phyloP scores from a whole-genome alignment of 2,329 filamentous ascomycete species.

The Alternaria panax region DNA sequence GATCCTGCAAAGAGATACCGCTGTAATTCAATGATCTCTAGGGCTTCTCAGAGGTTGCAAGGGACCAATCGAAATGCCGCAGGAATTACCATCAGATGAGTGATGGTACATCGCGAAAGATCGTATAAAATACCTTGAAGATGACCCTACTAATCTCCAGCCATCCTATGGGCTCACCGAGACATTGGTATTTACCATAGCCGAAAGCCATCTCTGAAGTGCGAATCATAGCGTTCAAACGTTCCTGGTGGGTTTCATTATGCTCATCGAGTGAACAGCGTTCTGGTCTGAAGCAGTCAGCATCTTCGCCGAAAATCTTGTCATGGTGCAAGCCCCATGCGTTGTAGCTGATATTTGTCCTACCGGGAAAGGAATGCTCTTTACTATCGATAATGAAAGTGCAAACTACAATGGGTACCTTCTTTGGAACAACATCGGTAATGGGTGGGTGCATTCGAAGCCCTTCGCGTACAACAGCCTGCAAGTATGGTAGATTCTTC shows the following conservation, averaged over 20 bases:
- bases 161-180: constrained; percentile 42
- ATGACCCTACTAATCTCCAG: constrained; percentile 39
- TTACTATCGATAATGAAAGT: constrained; percentile 27
- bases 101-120: not conserved
- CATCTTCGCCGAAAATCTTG: constrained; percentile 48
- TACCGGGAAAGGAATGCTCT: constrained; percentile 34
- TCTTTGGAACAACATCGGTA: constrained; percentile 35
- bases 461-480: constrained; percentile 57
- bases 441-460: constrained; percentile 51
- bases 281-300: constrained; percentile 56
- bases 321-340: constrained; percentile 30
- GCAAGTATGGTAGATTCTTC: constrained; percentile 51
- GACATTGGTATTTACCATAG: constrained; percentile 42
- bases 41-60: constrained; percentile 28
- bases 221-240: constrained; percentile 32
- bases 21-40: constrained; percentile 29
- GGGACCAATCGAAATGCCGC: constrained; percentile 35
- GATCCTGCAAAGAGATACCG: constrained; percentile 30
- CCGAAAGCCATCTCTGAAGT: constrained; percentile 43
- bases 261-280: constrained; percentile 52
- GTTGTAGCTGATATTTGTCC: constrained; percentile 37
- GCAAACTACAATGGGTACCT: not conserved
- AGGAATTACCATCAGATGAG: constrained; percentile 18
- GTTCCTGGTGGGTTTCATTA: constrained; percentile 4
- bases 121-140: constrained; percentile 49